Conservation (phyloP, 2,329 filamentous ascomycete species). For the Lachnellula suecica region DNA sequence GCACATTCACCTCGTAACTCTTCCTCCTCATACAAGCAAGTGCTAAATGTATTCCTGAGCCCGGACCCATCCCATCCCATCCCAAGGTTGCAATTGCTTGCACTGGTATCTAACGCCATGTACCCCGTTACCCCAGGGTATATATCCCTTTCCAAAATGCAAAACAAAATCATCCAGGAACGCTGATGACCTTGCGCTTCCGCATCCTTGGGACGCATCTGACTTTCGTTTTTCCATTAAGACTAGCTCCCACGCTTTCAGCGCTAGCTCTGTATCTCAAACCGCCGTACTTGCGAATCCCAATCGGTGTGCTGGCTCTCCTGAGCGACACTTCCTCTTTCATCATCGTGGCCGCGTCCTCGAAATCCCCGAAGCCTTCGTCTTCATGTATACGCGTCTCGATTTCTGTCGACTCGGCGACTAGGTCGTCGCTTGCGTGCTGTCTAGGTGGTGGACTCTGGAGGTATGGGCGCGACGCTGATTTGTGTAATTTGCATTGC, state of each 20-base stretch:
- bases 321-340: constrained; percentile 17
- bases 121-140: no score
- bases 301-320: constrained; percentile 19
- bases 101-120: no score
- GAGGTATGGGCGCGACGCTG: constrained; percentile 2
- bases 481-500: constrained; percentile 21
- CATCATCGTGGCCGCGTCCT: constrained; percentile 1
- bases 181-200: neutral
- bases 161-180: neutral
- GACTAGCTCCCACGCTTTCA: constrained; percentile 4
- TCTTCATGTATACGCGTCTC: constrained; percentile 15
- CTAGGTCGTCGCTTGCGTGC: neutral
- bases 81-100: no score
- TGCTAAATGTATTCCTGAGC: no score
- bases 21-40: no score
- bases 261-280: constrained; percentile 11
- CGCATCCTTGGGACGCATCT: constrained; percentile 6
- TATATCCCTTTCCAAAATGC: no score
- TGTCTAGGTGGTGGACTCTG: constrained; percentile 4
- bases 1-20: no score
- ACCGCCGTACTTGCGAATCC: constrained; percentile 18
- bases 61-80: no score
- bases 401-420: neutral
- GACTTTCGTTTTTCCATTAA: constrained; percentile 4
- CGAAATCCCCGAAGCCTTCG: constrained; percentile 24